Percentiles rank a stretch among this genome's conserved stretches.
These are phyloP conservation scores for Colletotrichum tropicale DNA, from an alignment of 2,329 filamentous ascomycete genomes.

Conservation along the genomic window DNA sequence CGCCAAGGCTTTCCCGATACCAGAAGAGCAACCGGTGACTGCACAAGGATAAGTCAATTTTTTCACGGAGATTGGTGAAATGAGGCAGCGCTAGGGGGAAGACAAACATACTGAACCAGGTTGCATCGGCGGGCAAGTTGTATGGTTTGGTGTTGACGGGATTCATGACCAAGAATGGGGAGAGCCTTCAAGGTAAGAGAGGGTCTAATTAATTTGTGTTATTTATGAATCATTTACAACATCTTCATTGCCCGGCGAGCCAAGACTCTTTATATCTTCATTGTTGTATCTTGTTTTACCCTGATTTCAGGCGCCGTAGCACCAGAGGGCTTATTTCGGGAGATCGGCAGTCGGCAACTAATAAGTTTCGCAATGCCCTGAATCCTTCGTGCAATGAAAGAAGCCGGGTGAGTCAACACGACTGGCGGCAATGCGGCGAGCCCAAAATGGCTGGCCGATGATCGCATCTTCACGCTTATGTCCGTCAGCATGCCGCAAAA, in stretches of 20 bases:
- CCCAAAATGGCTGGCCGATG: background rate
- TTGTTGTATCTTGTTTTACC: background rate
- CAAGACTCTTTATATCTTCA: background rate
- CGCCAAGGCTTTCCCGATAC: conserved; percentile 48
- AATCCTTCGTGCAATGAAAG: background rate
- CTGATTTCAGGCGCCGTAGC: background rate
- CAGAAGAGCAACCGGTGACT: conserved; percentile 56
- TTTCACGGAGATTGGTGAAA: background rate
- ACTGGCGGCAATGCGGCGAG: background rate
- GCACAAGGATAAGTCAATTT: background rate
- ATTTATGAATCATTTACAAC: rapidly evolving
- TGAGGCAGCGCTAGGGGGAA: too few relatives aligned
- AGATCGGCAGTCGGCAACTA: background rate
- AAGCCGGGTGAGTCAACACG: background rate
- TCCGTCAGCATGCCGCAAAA: background rate
- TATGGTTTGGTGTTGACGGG: conserved; percentile 34
- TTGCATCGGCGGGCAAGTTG: conserved; percentile 37
- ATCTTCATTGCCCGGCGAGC: rapidly evolving
- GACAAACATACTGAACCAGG: conserved; percentile 39
- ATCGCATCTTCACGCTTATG: background rate
- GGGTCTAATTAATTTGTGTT: background rate
- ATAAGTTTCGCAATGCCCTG: rapidly evolving
- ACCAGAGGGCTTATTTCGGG: rapidly evolving
- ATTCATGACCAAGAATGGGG: conserved; percentile 25
- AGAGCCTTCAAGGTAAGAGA: background rate